Base-by-base conservation (phyloP, 1,284 basidiomycete genomes). In the Moesziomyces sp. region DNA sequence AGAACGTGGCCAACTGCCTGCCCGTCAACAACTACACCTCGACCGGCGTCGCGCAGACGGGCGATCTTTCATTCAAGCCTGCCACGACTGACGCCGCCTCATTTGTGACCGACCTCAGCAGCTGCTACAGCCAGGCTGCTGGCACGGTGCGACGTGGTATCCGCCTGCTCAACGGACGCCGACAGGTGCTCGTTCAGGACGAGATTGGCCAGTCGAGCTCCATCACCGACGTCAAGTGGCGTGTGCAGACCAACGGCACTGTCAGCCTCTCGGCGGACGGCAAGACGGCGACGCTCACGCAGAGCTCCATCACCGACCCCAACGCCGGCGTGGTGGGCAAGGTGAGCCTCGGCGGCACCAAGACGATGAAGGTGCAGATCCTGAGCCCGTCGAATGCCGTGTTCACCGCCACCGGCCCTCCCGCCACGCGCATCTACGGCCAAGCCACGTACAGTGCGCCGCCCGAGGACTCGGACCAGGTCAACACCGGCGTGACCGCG, bases 181-280 rank as follows among this genome's bases (percentile, higher is more conserved):
- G 88, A 74, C 97, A 98, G 85, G 89, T 98, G n/a, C 89, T 99
- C 8, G 84, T 86, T 5, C 85, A 85, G 52, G 86, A 86, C 69
- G 86, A 86, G 75, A 81, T 85, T 26, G 71, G 59, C 9, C 66
- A 70, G 58, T 68, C 69, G 18, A 64, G 59, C 55, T 33, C 14
- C 14, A 74, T 74, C 61, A 76, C 58, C 49, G 44, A 64, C 45
- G 86, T 95, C 59, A 88, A 91, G 87, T 98, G 96, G 96, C 90
- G 94, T 51, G 93, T 94, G 87, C 95, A 99, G 85, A 98, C 97
- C 67, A 99, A 96, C 81, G 91, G 90, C 42, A 90, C 90, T 6
- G 79, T 86, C 51, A 52, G 78, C 1, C 52, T 83, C 47, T 82
- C 82, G 24, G 10, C 67, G 5, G 81, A 84, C 54, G 77, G 77